Percentiles rank a stretch among this genome's conserved stretches.
Evolutionary conservation across 225 moss, liverwort and hornwort genomes (phyloP).

Genomic region (Physcomitrium patens): DNA sequence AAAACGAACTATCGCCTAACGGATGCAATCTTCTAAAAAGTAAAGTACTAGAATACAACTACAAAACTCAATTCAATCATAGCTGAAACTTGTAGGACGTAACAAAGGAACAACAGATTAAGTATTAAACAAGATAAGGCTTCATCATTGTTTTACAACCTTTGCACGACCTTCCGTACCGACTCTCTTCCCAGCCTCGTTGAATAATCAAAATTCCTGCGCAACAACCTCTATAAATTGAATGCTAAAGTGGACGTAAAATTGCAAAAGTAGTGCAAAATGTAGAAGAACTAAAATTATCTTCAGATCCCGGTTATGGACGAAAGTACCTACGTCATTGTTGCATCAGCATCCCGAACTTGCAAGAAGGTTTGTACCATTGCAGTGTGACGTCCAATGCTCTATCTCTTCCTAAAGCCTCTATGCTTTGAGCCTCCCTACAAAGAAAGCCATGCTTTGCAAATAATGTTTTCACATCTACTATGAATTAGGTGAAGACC

Average conservation of each 20-base stretch:
- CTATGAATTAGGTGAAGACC: not conserved
- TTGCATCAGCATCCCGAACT: constrained; percentile 10
- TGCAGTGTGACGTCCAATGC: not conserved
- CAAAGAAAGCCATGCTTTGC: not conserved
- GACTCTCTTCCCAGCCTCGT: constrained; percentile 12
- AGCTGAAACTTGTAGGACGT: constrained; percentile 15
- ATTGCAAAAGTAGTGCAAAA: not conserved
- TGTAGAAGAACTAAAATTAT: not conserved
- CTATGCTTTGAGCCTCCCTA: no score
- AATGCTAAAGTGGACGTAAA: constrained; percentile 3
- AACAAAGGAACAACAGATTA: constrained; percentile 23
- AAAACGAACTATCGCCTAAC: not conserved
- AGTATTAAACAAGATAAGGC: not conserved
- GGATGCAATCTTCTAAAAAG: constrained; percentile 10
- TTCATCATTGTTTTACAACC: not conserved
- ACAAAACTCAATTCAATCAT: constrained; percentile 17
- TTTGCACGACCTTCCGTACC: constrained; percentile 3
- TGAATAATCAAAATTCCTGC: constrained; percentile 29
- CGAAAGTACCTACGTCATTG: constrained; percentile 24
- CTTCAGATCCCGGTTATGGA: not conserved
- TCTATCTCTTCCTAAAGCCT: constrained; percentile 5
- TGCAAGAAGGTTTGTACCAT: not conserved
- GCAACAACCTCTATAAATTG: constrained; percentile 20
- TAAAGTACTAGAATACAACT: constrained; percentile 9
- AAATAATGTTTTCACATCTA: not conserved